Evolutionary conservation across 495 filamentous ascomycete genomes (phyloP).

Genomic region (Aspergillus biplanus): DNA sequence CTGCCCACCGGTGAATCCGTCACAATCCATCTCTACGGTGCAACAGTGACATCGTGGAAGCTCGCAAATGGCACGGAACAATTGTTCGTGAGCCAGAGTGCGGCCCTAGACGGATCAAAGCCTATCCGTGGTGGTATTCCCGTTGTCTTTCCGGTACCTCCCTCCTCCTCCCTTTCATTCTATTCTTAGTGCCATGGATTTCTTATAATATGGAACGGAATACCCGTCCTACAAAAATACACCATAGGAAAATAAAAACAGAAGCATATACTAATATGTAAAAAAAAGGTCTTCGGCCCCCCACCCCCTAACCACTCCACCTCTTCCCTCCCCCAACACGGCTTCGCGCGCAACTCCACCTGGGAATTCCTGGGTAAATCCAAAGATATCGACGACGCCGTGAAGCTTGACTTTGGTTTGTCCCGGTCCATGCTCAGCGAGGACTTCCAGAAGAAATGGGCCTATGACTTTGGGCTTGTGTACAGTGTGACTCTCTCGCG

Average conservation of each 20-base stretch:
- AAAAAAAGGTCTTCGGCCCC: constrained; percentile 81
- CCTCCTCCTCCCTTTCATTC: neutral
- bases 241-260: neutral
- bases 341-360: constrained; percentile 84
- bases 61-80: constrained; percentile 77
- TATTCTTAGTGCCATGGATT: neutral
- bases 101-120: constrained; percentile 68
- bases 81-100: constrained; percentile 82
- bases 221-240: too few species aligned
- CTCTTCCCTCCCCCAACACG: constrained; percentile 83
- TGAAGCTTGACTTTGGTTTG: constrained; percentile 96
- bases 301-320: constrained; percentile 73
- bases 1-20: constrained; percentile 86
- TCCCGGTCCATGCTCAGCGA: constrained; percentile 68
- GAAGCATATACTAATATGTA: neutral
- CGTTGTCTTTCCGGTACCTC: constrained; percentile 88
- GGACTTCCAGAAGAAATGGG: constrained; percentile 68
- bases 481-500: constrained; percentile 86
- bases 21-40: constrained; percentile 84
- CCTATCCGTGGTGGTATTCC: constrained; percentile 73
- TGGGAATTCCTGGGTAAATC: constrained; percentile 68
- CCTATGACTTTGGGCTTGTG: constrained; percentile 83
- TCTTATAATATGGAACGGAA: too few species aligned
- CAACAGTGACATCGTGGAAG: constrained; percentile 94
- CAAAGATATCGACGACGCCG: constrained; percentile 58